phyloP scores from a whole-genome alignment of 2,329 filamentous ascomycete species.

The Scedosporium apiospermum region DNA sequence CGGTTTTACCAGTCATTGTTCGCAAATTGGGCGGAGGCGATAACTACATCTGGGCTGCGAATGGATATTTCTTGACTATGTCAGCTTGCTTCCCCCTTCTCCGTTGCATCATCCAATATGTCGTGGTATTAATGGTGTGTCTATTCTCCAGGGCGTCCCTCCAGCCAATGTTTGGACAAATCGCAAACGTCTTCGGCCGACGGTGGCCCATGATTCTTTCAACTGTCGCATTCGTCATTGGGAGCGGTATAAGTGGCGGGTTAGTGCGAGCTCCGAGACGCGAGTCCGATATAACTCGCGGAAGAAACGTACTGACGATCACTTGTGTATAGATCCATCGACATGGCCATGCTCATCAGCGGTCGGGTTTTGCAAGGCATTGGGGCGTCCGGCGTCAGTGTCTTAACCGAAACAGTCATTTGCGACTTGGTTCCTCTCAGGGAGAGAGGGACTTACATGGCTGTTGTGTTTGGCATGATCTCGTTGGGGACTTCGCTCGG shows the following conservation, averaged over 20 bases:
- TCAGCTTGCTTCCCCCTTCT: constrained; percentile 5
- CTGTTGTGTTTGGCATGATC: constrained; percentile 18
- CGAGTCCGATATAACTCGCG: not conserved
- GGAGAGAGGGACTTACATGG: constrained; percentile 30
- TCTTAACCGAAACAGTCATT: constrained; percentile 15
- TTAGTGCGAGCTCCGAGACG: not conserved
- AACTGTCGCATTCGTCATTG: constrained; percentile 13
- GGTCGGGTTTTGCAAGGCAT: constrained; percentile 32
- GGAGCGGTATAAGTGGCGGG: constrained; percentile 14
- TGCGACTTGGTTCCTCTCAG: constrained; percentile 39
- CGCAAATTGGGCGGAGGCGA: constrained; percentile 12
- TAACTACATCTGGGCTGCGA: constrained; percentile 17
- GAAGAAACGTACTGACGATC: constrained; percentile 4
- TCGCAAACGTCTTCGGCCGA: constrained; percentile 17
- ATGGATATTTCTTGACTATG: constrained; percentile 16
- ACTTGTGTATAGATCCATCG: constrained; percentile 9
- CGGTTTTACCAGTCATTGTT: constrained; percentile 15
- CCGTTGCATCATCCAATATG: not conserved
- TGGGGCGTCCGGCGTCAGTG: constrained; percentile 12
- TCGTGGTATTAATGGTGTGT: not conserved
- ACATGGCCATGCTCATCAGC: constrained; percentile 31
- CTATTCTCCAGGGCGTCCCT: constrained; percentile 12
- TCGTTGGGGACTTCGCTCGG: constrained; percentile 23
- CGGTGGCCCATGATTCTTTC: constrained; percentile 11
- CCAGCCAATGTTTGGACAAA: constrained; percentile 15